Conservation (phyloP, 129 eudicot genomes). For the Erigeron canadensis region DNA sequence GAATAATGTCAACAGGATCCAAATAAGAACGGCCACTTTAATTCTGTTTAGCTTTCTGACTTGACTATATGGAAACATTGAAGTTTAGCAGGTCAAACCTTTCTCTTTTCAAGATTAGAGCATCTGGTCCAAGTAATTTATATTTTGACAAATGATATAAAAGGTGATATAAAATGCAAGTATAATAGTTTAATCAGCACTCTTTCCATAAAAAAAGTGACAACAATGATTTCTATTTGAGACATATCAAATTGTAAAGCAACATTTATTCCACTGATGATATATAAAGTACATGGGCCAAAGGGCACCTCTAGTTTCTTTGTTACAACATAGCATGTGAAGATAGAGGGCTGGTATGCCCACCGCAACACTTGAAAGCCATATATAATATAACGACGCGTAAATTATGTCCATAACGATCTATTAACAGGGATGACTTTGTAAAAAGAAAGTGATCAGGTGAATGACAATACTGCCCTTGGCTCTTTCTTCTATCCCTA, state of each 20-base stretch:
- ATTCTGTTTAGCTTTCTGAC: not conserved
- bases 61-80: not conserved
- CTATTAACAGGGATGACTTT: not conserved
- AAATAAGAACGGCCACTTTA: not conserved
- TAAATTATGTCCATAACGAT: not conserved
- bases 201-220: not conserved
- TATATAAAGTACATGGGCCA: not conserved
- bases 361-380: too few relatives aligned
- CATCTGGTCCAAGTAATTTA: not conserved
- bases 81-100: not conserved
- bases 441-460: not conserved
- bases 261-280: constrained; percentile 1
- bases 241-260: not conserved
- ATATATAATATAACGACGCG: not conserved
- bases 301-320: constrained; percentile 2
- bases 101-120: not conserved
- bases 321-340: constrained; percentile 15
- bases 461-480: not conserved
- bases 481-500: not conserved
- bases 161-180: not conserved
- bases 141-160: not conserved
- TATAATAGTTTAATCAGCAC: not conserved
- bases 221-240: not conserved
- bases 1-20: not conserved
- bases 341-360: not conserved